Evolutionary conservation across 352 stramenopile species (phyloP).

Genomic region (Phytophthora sojae): DNA sequence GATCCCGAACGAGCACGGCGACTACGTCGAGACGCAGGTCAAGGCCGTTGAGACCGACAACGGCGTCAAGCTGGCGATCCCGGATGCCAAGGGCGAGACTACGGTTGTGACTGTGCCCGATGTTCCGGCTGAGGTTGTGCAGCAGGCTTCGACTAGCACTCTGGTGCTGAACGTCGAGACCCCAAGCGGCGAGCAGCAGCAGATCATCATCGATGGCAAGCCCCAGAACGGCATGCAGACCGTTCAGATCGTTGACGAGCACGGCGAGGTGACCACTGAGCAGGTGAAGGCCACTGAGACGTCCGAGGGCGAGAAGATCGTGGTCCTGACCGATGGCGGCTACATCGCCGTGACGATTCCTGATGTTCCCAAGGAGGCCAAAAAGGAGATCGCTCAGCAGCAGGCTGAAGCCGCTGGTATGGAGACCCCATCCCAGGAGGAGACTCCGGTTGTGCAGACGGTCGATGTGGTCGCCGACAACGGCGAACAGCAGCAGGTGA

Average conservation of each 20-base stretch:
- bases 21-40: conserved; percentile 1
- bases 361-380: not conserved
- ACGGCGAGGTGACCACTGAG: not conserved
- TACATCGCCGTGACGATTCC: not conserved
- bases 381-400: not conserved
- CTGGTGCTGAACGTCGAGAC: conserved; percentile 3
- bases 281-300: not conserved
- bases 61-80: not conserved
- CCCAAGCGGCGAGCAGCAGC: not conserved
- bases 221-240: conserved; percentile 2
- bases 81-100: not conserved
- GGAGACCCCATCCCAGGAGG: too few species aligned
- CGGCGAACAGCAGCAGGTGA: conserved; percentile 11
- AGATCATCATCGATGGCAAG: conserved; percentile 6
- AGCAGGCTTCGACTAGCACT: conserved; percentile 14
- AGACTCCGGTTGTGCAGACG: not conserved
- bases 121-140: conserved; percentile 2
- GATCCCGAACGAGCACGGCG: conserved; percentile 7
- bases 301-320: not conserved
- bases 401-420: too few species aligned
- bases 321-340: not conserved
- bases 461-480: not conserved
- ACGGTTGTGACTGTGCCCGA: conserved; percentile 1
- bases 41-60: not conserved
- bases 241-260: conserved; percentile 1